Evolutionary conservation across 169 alveolate genomes (phyloP).

Genomic region (Plasmodium coatneyi): DNA sequence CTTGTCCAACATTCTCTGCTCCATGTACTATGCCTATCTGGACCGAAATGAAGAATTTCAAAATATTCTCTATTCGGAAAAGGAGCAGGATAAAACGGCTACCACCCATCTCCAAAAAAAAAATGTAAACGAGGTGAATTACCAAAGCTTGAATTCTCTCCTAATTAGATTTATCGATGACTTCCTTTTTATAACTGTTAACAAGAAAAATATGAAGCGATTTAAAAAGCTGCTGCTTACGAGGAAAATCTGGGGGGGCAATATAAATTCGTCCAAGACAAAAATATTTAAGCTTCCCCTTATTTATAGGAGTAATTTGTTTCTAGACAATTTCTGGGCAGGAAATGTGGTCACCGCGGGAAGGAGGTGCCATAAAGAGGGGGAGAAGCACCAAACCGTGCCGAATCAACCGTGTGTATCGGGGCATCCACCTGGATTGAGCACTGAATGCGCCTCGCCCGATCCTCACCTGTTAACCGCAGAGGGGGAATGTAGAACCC

Average conservation of each 20-base stretch:
- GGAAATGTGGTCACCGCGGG: background rate
- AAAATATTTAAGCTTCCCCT: conserved; percentile 65
- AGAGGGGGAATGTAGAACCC: background rate
- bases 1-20: conserved; percentile 62
- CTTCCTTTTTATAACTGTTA: conserved; percentile 54
- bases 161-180: conserved; percentile 68
- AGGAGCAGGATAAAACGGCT: background rate
- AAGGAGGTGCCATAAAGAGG: background rate
- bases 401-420: background rate
- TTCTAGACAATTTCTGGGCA: background rate
- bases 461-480: background rate
- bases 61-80: conserved; percentile 36
- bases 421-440: background rate
- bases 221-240: conserved; percentile 50
- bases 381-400: background rate
- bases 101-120: background rate
- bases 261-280: conserved; percentile 63
- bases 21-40: conserved; percentile 66
- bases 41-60: conserved; percentile 75
- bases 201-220: conserved; percentile 36
- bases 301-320: conserved; percentile 28
- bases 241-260: conserved; percentile 71
- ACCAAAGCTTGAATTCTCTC: conserved; percentile 29
- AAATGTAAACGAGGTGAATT: background rate
- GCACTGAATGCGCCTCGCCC: background rate